These are phyloP conservation scores for Logfia minima DNA, from an alignment of 129 eudicot genomes.

Conservation along the genomic window DNA sequence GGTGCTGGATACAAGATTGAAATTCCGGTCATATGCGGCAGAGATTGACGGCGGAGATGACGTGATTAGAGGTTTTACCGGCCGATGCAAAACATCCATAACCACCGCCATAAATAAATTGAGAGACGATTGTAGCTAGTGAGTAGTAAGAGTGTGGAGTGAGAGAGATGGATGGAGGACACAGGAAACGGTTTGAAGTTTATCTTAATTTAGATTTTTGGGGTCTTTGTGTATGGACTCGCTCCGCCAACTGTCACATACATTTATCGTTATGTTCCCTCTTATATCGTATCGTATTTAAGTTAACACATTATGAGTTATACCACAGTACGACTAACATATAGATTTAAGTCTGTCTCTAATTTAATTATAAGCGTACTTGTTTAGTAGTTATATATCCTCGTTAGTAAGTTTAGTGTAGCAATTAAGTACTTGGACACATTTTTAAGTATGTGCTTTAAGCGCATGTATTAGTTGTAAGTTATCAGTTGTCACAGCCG, in stretches of 20 bases:
- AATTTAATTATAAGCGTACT: too few relatives aligned
- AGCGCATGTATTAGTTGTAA: too few relatives aligned
- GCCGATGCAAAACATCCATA: slow-evolving; percentile 16
- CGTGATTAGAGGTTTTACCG: slow-evolving; percentile 21
- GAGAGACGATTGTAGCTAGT: neutral
- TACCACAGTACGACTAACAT: too few relatives aligned
- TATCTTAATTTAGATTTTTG: neutral
- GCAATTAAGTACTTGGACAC: too few relatives aligned
- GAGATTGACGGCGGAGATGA: slow-evolving; percentile 23
- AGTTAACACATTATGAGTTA: too few relatives aligned
- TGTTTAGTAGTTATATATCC: too few relatives aligned
- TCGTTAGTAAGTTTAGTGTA: too few relatives aligned
- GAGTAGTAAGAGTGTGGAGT: neutral
- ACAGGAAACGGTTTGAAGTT: neutral
- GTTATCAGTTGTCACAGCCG: too few relatives aligned
- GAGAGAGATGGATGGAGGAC: neutral
- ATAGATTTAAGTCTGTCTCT: too few relatives aligned
- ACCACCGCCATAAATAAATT: neutral
- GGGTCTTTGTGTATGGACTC: neutral
- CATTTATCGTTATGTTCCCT: neutral
- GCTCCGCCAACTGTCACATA: neutral
- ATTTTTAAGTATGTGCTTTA: too few relatives aligned
- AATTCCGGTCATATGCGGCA: slow-evolving; percentile 28
- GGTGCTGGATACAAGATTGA: slow-evolving; percentile 20
- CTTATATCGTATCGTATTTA: too few relatives aligned